phyloP scores from a whole-genome alignment of 176 grass and related monocot species.

The Aegilops bicornis region DNA sequence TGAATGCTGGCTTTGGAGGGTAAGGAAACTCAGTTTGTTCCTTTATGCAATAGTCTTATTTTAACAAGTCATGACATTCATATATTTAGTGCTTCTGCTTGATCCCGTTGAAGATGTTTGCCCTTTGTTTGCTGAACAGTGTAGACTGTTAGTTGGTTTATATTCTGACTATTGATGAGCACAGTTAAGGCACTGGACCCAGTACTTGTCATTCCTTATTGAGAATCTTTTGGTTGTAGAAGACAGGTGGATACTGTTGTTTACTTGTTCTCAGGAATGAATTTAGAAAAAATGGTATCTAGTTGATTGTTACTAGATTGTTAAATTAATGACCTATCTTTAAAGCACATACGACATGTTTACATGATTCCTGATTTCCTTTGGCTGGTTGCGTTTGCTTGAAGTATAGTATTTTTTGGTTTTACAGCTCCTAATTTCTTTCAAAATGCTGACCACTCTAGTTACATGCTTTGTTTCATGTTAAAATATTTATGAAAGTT shows the following conservation, averaged over 20 bases:
- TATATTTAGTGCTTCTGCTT: constrained; percentile 6
- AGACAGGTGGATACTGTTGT: not conserved
- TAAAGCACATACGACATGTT: not conserved
- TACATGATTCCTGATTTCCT: constrained; percentile 21
- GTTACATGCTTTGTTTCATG: constrained; percentile 5
- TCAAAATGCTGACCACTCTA: constrained; percentile 1
- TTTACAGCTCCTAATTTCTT: not conserved
- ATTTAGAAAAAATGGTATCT: not conserved
- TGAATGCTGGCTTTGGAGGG: constrained; percentile 96
- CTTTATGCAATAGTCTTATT: constrained; percentile 1
- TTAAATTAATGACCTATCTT: constrained; percentile 25
- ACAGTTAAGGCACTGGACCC: not conserved
- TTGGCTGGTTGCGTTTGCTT: not conserved
- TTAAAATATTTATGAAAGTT: constrained; percentile 19
- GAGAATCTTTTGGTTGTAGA: constrained; percentile 3
- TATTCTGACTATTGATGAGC: constrained; percentile 8
- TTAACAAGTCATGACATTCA: not conserved
- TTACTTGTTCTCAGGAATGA: constrained; percentile 6
- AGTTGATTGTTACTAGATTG: not conserved
- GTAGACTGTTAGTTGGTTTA: not conserved
- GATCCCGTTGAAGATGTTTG: not conserved
- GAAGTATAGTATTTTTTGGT: not conserved
- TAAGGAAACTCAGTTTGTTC: constrained; percentile 30
- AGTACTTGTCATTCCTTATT: not conserved
- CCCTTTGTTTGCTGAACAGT: not conserved